Percentiles rank a stretch among this genome's conserved stretches.
Evolutionary conservation across 768 basidiomycete genomes (phyloP).

Genomic region (Pilatotrama ljubarskyi): DNA sequence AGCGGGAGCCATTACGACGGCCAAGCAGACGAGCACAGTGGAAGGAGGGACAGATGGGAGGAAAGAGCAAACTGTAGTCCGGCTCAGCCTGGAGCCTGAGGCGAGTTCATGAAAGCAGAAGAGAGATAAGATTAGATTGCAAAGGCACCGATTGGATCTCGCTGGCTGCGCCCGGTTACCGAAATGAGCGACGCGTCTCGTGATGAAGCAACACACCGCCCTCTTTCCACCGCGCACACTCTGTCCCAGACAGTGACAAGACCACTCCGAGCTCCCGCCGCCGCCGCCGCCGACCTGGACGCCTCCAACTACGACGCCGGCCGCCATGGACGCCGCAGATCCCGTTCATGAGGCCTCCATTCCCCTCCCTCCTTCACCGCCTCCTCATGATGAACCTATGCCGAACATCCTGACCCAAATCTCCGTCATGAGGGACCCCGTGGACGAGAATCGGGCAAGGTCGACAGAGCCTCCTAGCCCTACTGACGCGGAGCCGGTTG

Average conservation of each 20-base stretch:
- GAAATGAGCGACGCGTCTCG: constrained; percentile 22
- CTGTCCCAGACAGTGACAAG: background rate
- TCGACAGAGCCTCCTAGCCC: constrained; percentile 4
- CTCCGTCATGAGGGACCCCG: constrained; percentile 15
- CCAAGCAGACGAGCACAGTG: background rate
- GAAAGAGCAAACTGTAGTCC: background rate
- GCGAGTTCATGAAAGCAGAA: background rate
- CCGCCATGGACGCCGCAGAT: constrained; percentile 24
- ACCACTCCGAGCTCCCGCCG: constrained; percentile 2
- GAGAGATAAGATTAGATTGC: constrained; percentile 2
- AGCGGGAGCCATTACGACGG: constrained; percentile 8
- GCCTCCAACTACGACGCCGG: background rate
- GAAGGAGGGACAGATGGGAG: background rate
- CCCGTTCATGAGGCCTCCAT: constrained; percentile 24
- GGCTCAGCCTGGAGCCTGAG: background rate
- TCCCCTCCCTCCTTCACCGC: constrained; percentile 30
- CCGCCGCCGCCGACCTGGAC: constrained; percentile 17
- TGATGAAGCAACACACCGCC: constrained; percentile 22
- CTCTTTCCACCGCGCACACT: constrained; percentile 16
- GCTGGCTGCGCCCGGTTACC: constrained; percentile 5
- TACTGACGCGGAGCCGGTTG: background rate
- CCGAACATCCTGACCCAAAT: constrained; percentile 15
- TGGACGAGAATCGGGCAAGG: constrained; percentile 22
- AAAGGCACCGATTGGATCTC: constrained; percentile 7
- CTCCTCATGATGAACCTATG: constrained; percentile 22